phyloP scores from a whole-genome alignment of 345 rosid genomes.

The Erodium maritimum region DNA sequence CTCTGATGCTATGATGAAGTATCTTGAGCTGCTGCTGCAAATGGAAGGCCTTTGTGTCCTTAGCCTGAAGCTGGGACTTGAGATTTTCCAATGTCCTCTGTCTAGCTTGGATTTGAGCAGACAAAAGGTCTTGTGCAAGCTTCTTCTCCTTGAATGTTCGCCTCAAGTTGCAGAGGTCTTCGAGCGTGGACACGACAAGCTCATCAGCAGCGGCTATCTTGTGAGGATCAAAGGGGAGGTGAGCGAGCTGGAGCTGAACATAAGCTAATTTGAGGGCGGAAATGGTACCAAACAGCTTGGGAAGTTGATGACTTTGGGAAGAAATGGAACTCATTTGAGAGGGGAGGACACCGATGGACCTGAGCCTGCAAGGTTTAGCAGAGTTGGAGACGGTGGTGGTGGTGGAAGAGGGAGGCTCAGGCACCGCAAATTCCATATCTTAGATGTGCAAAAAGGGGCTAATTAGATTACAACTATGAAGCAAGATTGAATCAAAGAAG shows the following conservation, averaged over 20 bases:
- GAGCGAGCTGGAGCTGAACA: conserved; percentile 81
- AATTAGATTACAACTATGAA: too few relatives aligned
- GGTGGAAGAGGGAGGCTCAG: conserved; percentile 28
- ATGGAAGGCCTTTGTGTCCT: conserved; percentile 21
- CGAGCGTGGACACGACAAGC: conserved; percentile 59
- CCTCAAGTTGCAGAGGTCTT: conserved; percentile 52
- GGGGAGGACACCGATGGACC: conserved; percentile 47
- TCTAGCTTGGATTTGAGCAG: conserved; percentile 76
- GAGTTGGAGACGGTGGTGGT: conserved; percentile 43
- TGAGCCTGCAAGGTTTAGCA: conserved; percentile 46
- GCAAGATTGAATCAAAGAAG: too few relatives aligned
- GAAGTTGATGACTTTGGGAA: conserved; percentile 44
- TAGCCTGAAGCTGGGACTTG: conserved; percentile 30
- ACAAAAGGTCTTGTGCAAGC: conserved; percentile 35
- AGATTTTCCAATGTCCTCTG: conserved; percentile 66
- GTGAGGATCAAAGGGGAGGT: conserved; percentile 51
- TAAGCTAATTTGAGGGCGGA: conserved; percentile 75
- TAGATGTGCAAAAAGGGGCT: too few relatives aligned
- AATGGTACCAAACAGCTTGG: conserved; percentile 66
- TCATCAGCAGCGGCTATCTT: conserved; percentile 71
- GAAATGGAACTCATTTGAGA: neutral
- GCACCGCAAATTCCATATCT: conserved; percentile 32
- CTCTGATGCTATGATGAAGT: conserved; percentile 8
- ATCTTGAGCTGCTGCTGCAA: conserved; percentile 30
- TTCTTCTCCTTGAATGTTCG: conserved; percentile 45